phyloP scores from a whole-genome alignment of 306 rosid species.

The Gillenia trifoliata region DNA sequence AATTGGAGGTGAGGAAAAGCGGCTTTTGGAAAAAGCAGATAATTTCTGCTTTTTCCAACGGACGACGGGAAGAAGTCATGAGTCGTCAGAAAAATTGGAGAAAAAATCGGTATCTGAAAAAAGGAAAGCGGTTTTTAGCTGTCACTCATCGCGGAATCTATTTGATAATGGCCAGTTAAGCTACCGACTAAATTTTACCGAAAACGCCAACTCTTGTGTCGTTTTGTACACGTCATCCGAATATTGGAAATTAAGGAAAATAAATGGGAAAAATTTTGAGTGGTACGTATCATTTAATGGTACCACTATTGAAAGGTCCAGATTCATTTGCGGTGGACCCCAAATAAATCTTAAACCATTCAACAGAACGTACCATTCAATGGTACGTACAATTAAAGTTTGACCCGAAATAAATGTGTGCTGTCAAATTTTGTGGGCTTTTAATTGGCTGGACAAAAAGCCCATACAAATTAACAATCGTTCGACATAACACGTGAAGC shows the following conservation, averaged over 20 bases:
- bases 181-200: no score
- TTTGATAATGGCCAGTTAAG: neutral
- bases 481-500: slow-evolving; percentile 28
- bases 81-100: neutral
- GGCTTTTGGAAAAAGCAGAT: neutral
- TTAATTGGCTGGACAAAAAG: neutral
- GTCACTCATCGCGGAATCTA: slow-evolving; percentile 6
- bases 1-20: neutral
- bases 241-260: no score
- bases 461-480: slow-evolving; percentile 1
- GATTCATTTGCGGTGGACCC: no score
- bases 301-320: no score
- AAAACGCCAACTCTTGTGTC: no score
- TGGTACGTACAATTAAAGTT: no score
- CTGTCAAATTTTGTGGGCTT: neutral
- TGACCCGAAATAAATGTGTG: no score
- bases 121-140: neutral
- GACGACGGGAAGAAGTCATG: neutral
- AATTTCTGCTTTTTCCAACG: neutral
- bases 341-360: no score
- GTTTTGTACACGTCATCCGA: no score
- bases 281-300: no score
- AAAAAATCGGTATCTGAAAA: neutral
- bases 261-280: no score
- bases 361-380: no score